phyloP scores from a whole-genome alignment of 2,329 filamentous ascomycete species.

The Plectosphaerella sp. region DNA sequence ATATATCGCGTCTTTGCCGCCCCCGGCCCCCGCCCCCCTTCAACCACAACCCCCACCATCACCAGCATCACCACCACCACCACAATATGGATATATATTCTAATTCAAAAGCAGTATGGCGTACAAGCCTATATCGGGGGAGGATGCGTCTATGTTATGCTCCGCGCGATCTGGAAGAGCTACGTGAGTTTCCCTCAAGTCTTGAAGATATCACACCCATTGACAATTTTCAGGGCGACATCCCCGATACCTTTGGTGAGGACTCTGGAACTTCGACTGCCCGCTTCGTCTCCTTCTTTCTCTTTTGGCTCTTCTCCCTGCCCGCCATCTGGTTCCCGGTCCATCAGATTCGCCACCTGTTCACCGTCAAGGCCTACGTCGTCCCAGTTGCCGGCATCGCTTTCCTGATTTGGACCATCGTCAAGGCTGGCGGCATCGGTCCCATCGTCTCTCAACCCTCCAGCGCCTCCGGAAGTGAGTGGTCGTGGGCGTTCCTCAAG shows the following conservation, averaged over 20 bases:
- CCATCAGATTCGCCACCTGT: constrained; percentile 34
- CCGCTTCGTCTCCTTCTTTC: constrained; percentile 75
- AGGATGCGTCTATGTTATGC: constrained; percentile 84
- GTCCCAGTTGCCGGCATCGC: constrained; percentile 79
- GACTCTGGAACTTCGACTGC: constrained; percentile 68
- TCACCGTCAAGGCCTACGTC: constrained; percentile 83
- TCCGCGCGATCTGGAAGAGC: constrained; percentile 73
- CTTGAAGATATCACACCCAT: neutral
- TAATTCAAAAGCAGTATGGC: constrained; percentile 46
- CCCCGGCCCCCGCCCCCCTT: too few species aligned
- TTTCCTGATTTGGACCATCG: constrained; percentile 84
- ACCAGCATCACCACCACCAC: too few species aligned
- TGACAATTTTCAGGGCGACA: constrained; percentile 15
- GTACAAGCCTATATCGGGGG: constrained; percentile 84
- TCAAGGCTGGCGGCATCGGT: constrained; percentile 76
- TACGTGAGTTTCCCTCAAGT: constrained; percentile 40
- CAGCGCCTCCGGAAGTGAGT: constrained; percentile 57
- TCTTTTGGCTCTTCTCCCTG: constrained; percentile 79
- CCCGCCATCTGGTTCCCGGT: constrained; percentile 88
- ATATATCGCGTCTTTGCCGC: too few species aligned
- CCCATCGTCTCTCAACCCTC: constrained; percentile 61
- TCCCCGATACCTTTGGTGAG: constrained; percentile 63
- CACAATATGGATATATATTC: too few species aligned
- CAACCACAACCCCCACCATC: too few species aligned
- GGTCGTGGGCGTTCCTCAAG: constrained; percentile 79